phyloP scores from a whole-genome alignment of 306 rosid species.

The Prinsepia uniflora region DNA sequence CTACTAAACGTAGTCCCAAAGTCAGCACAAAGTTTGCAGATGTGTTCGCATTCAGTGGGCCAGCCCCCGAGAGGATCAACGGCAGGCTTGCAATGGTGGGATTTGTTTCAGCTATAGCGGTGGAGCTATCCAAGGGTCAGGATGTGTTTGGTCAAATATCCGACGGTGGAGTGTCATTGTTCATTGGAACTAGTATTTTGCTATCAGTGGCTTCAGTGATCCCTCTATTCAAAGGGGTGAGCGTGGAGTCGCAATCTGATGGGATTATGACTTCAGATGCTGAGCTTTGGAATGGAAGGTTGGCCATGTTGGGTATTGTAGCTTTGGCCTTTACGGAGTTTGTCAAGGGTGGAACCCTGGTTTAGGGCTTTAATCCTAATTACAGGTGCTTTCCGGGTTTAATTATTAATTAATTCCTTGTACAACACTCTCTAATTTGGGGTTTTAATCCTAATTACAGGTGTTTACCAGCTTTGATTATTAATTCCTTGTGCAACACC shows the following conservation, averaged over 20 bases:
- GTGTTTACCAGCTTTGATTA: no score
- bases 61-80: conserved; percentile 86
- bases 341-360: conserved; percentile 12
- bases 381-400: no score
- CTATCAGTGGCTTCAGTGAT: conserved; percentile 59
- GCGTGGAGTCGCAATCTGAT: conserved; percentile 58
- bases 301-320: conserved; percentile 77
- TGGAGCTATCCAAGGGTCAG: conserved; percentile 57
- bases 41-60: conserved; percentile 67
- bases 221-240: conserved; percentile 62
- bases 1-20: conserved; percentile 17
- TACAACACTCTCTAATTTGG: neutral
- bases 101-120: conserved; percentile 61
- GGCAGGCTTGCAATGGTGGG: conserved; percentile 89
- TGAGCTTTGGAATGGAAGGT: conserved; percentile 72
- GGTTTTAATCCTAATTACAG: neutral
- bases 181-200: conserved; percentile 49
- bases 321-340: conserved; percentile 71
- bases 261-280: conserved; percentile 62
- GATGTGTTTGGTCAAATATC: conserved; percentile 55
- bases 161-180: conserved; percentile 66
- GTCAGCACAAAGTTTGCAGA: conserved; percentile 52
- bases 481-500: no score
- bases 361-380: neutral
- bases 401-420: no score